A percentile compares a stretch with the other conserved stretches of the same genome.
These are phyloP conservation scores for Elsinoe fawcettii DNA, from an alignment of 2,329 filamentous ascomycete species.

Conservation along the genomic window DNA sequence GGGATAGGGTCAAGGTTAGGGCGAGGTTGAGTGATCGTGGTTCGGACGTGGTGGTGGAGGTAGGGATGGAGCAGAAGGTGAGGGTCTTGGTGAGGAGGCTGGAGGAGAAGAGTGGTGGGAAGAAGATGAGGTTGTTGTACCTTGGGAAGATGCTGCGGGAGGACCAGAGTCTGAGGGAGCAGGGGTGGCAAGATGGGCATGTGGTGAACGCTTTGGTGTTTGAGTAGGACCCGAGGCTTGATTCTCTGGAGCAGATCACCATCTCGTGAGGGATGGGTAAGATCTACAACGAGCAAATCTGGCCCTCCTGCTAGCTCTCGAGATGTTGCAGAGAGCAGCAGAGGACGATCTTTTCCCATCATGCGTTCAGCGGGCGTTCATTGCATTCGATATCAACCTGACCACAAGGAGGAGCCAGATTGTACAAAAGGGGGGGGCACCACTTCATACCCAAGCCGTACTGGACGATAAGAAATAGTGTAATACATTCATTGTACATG, in stretches of 20 bases:
- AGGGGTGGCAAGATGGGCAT: conserved; percentile 69
- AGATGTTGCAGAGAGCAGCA: not conserved
- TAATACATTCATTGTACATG: not conserved
- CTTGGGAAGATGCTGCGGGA: conserved; percentile 74
- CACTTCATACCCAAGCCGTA: not conserved
- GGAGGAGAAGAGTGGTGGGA: conserved; percentile 55
- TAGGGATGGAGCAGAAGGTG: conserved; percentile 47
- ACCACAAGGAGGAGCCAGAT: not conserved
- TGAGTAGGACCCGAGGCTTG: conserved; percentile 15
- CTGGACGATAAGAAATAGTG: not conserved
- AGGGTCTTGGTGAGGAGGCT: conserved; percentile 56
- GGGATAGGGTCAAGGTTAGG: conserved; percentile 27
- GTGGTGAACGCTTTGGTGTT: conserved; percentile 70
- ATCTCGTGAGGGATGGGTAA: not conserved
- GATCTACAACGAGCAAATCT: too few relatives aligned
- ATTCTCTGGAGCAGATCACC: not conserved
- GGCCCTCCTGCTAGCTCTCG: too few relatives aligned
- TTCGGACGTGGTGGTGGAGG: conserved; percentile 31
- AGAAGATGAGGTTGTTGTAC: conserved; percentile 64
- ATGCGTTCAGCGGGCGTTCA: conserved; percentile 13
- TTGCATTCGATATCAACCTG: conserved; percentile 3
- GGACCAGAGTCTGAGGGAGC: conserved; percentile 52
- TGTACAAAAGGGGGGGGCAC: conserved; percentile 3
- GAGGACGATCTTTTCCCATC: not conserved
- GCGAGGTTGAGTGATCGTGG: conserved; percentile 33